These are phyloP conservation scores for Aspergillus sp. DNA, from an alignment of 2,329 filamentous ascomycete species.

Conservation along the genomic window DNA sequence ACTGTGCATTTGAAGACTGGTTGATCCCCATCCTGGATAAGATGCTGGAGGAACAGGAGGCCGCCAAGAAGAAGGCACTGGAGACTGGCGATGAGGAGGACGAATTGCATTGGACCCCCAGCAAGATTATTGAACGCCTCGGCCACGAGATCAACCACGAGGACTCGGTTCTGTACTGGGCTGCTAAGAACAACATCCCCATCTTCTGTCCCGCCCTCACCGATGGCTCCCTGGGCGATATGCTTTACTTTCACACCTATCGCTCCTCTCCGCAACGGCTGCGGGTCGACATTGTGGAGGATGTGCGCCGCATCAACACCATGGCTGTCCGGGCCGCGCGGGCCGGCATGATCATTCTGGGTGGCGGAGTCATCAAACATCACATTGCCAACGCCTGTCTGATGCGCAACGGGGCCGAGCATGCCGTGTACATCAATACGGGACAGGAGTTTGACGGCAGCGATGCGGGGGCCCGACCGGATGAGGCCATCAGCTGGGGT, in stretches of 20 bases:
- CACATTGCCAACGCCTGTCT: constrained; percentile 97
- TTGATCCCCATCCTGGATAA: constrained; percentile 89
- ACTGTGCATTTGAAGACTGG: constrained; percentile 98
- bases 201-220: constrained; percentile 96
- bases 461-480: constrained; percentile 89
- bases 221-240: constrained; percentile 92
- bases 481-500: constrained; percentile 97
- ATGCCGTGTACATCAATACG: constrained; percentile 96
- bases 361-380: constrained; percentile 94
- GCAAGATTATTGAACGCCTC: constrained; percentile 83
- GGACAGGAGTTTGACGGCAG: constrained; percentile 97
- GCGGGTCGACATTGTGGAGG: constrained; percentile 86
- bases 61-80: constrained; percentile 60
- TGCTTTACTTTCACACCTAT: constrained; percentile 98
- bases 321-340: constrained; percentile 83
- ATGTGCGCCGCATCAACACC: constrained; percentile 90
- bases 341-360: constrained; percentile 92
- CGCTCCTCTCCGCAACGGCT: constrained; percentile 80
- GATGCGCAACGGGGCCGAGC: constrained; percentile 97
- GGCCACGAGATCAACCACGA: constrained; percentile 95
- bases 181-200: constrained; percentile 93
- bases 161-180: constrained; percentile 93
- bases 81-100: constrained; percentile 55
- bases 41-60: constrained; percentile 93
- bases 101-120: constrained; percentile 86